Base-by-base conservation (phyloP, 139 green algal genomes). In the Chlamydomonas eustigma region DNA sequence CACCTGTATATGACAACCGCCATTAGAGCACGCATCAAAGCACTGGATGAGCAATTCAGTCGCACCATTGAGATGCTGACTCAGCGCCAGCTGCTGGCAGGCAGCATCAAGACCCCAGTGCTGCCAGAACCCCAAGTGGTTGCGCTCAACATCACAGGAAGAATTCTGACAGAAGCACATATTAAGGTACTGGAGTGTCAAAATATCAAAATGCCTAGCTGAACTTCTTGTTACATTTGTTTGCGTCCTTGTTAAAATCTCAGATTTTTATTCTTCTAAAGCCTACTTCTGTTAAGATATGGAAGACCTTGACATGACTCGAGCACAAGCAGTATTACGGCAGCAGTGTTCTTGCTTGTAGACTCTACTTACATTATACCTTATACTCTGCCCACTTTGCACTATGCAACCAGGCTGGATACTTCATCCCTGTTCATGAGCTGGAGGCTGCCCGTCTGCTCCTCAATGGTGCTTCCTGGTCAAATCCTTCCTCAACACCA, bases 1-100 rank as follows among this genome's bases (percentile, higher is more conserved):
- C 80, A 85, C 76, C 64, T 75, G 4, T 75, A 82, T 66, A 79
- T 85, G 71, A 85, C 80, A 1, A 76, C 64, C 2, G 65, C 76
- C 25, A 64, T 79, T 2, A 36, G 71, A 0, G 51, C 24, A 2
- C 80, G 80, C 44, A 77, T 79, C 0, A 72, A 81, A 50, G 44
- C 51, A 28, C 76, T 85, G 28, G 73, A 44, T 0, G 5, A 64
- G 39, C 76, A 80, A 51, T 81, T 74, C 34, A 65, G 51, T 1
- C 35, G 50, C 33, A 81, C 76, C 30, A 2, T 85, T 33, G 76
- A 64, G n/a, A 50, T 66, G 35, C 1, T 85, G 38, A 71, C 65
- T 6, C 28, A 25, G 2, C 51, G 68, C 3, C 69, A 39, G 39
- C 37, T 58, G 1, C 38, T 50, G 73, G 36, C 37, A 50, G 71